Percentiles rank a stretch among this genome's conserved stretches.
These are phyloP conservation scores for Stagonosporopsis rhizophila DNA, from an alignment of 2,329 filamentous ascomycete species.

Conservation along the genomic window DNA sequence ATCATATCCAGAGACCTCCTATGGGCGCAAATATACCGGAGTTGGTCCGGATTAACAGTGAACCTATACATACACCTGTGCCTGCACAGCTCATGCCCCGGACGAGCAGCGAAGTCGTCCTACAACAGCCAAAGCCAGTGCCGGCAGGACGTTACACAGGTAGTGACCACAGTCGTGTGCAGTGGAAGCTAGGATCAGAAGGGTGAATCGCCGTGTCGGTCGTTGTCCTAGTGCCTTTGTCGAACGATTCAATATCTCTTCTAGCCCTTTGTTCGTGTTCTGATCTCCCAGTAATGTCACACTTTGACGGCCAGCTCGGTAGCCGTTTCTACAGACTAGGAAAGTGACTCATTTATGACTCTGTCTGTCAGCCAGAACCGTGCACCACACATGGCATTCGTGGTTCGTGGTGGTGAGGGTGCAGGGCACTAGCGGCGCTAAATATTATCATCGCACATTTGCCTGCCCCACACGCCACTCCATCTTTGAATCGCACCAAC, in stretches of 20 bases:
- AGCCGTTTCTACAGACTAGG: not conserved
- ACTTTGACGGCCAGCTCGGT: not conserved
- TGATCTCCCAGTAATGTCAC: not conserved
- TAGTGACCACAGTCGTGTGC: conserved; percentile 33
- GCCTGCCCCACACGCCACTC: conserved; percentile 29
- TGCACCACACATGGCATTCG: not conserved
- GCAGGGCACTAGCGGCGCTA: conserved; percentile 17
- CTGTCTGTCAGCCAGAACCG: not conserved
- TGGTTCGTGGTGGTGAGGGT: not conserved
- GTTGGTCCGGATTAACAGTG: conserved; percentile 34
- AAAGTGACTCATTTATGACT: not conserved
- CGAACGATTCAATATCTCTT: not conserved
- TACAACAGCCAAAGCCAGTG: conserved; percentile 37
- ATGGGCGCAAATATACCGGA: conserved; percentile 5
- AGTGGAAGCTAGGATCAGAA: conserved; percentile 48
- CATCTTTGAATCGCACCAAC: conserved; percentile 24
- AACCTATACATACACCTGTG: conserved; percentile 21
- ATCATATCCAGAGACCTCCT: conserved; percentile 28
- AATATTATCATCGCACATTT: conserved; percentile 18
- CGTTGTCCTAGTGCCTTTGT: not conserved
- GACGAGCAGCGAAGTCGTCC: conserved; percentile 36
- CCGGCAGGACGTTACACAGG: conserved; percentile 28
- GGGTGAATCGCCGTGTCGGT: conserved; percentile 11
- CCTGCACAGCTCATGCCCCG: conserved; percentile 26
- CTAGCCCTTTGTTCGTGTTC: not conserved